These are phyloP conservation scores for Citeromyces matritensis DNA, from an alignment of 805 yeast genomes.

Conservation along the genomic window DNA sequence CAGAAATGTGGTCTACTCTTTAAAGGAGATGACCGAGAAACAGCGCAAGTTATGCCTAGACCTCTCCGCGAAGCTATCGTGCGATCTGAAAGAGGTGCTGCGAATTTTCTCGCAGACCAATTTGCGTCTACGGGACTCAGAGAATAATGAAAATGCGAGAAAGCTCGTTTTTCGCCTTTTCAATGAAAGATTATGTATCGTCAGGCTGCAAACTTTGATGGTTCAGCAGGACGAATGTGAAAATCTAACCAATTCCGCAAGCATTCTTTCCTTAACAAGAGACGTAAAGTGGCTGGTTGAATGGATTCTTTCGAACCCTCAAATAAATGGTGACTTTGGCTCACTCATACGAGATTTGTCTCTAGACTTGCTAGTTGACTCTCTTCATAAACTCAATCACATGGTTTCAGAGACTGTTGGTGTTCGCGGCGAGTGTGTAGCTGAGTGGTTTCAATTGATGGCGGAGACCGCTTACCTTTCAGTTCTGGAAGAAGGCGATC, in stretches of 20 bases:
- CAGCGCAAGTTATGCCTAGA: too few species aligned
- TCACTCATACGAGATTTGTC: background rate
- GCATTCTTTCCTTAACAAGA: too few species aligned
- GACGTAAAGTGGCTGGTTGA: constrained; percentile 1
- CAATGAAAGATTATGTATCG: too few species aligned
- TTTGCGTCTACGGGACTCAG: constrained; percentile 1
- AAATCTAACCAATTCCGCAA: too few species aligned
- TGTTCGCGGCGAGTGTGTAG: background rate
- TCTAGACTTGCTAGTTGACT: too few species aligned
- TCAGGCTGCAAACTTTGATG: too few species aligned
- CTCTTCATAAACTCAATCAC: background rate
- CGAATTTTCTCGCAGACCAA: constrained; percentile 1
- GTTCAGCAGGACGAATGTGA: too few species aligned
- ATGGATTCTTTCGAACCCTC: constrained; percentile 1
- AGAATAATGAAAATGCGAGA: background rate
- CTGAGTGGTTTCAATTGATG: constrained; percentile 37
- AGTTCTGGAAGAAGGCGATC: constrained; percentile 13
- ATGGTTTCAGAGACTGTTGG: background rate
- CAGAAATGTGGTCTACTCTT: too few species aligned
- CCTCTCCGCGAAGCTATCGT: too few species aligned
- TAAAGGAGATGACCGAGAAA: too few species aligned
- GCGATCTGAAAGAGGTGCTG: constrained; percentile 2
- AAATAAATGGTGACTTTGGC: background rate
- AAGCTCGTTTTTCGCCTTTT: too few species aligned
- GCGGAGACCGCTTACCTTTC: constrained; percentile 1